Conservation (phyloP, 495 filamentous ascomycete genomes). For the Talaromyces thailandensis region DNA sequence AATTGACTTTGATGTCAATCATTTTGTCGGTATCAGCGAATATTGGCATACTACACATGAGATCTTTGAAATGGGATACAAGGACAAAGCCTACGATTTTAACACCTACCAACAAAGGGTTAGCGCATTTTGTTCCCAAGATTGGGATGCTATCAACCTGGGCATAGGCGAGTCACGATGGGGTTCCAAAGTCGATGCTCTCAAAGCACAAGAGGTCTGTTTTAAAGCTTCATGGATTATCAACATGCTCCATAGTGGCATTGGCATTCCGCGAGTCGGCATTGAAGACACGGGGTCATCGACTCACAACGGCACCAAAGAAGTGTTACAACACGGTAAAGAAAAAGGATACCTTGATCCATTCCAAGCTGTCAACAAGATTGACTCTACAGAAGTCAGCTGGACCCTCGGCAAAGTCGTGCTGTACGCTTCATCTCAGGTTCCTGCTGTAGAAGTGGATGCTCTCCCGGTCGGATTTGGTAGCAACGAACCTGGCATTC, state of each 20-base stretch:
- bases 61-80: conserved; percentile 73
- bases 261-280: conserved; percentile 85
- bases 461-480: conserved; percentile 83
- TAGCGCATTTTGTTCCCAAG: conserved; percentile 71
- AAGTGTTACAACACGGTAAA: conserved; percentile 57
- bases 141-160: conserved; percentile 66
- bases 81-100: conserved; percentile 85
- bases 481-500: conserved; percentile 59
- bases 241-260: conserved; percentile 90
- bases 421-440: conserved; percentile 87
- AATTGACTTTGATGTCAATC: conserved; percentile 96
- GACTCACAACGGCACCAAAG: conserved; percentile 65
- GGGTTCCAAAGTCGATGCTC: conserved; percentile 67
- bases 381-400: conserved; percentile 87
- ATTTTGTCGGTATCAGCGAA: conserved; percentile 96
- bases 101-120: conserved; percentile 83
- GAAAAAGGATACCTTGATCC: conserved; percentile 76
- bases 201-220: conserved; percentile 75
- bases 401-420: conserved; percentile 98
- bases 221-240: conserved; percentile 99
- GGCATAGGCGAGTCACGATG: conserved; percentile 56
- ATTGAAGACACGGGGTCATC: conserved; percentile 50
- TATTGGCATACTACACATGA: conserved; percentile 99
- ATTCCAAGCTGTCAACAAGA: conserved; percentile 91
- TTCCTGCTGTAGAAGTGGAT: conserved; percentile 52